Evolutionary conservation across 2,329 filamentous ascomycete genomes (phyloP), one percentile per base, ranked within the genome.

Genomic region (Sporothrix pallida): DNA sequence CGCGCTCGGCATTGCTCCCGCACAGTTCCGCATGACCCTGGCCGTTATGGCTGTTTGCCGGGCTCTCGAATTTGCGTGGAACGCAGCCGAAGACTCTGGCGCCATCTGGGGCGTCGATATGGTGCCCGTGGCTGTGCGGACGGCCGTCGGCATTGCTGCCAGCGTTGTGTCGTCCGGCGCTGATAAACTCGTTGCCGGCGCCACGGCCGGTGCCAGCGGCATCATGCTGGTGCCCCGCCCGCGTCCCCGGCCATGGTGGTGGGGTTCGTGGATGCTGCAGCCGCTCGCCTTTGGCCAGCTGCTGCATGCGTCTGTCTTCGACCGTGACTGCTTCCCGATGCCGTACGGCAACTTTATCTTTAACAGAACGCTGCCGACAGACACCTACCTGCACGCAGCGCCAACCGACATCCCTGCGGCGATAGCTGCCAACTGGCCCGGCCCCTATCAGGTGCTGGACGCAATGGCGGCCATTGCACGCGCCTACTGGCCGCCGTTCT

Each of bases 21-120:
- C 88, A 0, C 72, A 65, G 10, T 81, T 96, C 77, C 90, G 96
- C 70, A 86, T 95, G 71, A 93, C 93, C 0, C 87, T 96, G 65
- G 91, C 94, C 15, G 93, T 98, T 75, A 97, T 95, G 80, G 86
- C 91, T 73, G 86, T 94, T 75, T 95, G 94, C 77, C 88, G 93
- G 70, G 93, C 93, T 1, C 84, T 97, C 52, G 95, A 99, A 80
- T 96, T 95, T 77, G 86, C 89, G 4, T 98, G 95, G 86, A 97
- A 97, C 81, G 86, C 91, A 23, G 87, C 93, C 5, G 93, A 97
- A 79, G 90, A 91, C 62, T 90, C 92, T 58, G 91, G 91, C 7
- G 89, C 87, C 78, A 84, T 91, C 69, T 91, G 89, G 89, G 89
- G 88, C 1, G 84, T 83, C 78, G 85, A 85, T 77, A 86, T 85